phyloP scores from a whole-genome alignment of 2,329 filamentous ascomycete species.

The Cadophora sp. region DNA sequence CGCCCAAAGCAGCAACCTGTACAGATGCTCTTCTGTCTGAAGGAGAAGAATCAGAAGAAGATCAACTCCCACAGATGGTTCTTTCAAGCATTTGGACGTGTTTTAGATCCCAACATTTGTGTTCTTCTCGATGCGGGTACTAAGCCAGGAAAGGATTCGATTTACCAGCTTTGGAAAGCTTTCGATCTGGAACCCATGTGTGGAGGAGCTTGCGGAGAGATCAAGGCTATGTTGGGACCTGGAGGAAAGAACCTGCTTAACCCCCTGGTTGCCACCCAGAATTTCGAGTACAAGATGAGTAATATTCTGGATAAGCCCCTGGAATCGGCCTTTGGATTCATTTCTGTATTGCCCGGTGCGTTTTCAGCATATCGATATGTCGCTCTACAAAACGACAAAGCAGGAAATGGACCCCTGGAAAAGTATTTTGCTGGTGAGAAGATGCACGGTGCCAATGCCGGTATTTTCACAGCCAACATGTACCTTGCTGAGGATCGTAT shows the following conservation, averaged over 20 bases:
- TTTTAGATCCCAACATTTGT: constrained; percentile 95
- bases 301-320: constrained; percentile 98
- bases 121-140: constrained; percentile 96
- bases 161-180: constrained; percentile 98
- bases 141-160: constrained; percentile 89
- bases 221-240: constrained; percentile 93
- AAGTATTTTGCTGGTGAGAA: constrained; percentile 98
- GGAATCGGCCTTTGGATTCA: constrained; percentile 97
- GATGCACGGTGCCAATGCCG: constrained; percentile 85
- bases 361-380: constrained; percentile 98
- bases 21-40: constrained; percentile 96
- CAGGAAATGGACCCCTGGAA: constrained; percentile 87
- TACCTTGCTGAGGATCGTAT: constrained; percentile 99
- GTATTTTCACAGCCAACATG: constrained; percentile 99
- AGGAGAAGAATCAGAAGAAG: constrained; percentile 99
- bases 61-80: constrained; percentile 99
- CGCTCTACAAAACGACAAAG: constrained; percentile 95
- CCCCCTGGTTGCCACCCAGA: constrained; percentile 92
- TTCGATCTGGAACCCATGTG: constrained; percentile 99
- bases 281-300: constrained; percentile 99
- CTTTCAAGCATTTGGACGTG: constrained; percentile 93
- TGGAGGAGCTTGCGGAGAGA: constrained; percentile 95
- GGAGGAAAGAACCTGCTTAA: constrained; percentile 89
- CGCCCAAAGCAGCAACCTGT: constrained; percentile 86
- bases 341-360: constrained; percentile 93